Base-by-base conservation (phyloP, 176 grass and related monocot genomes). In the Paspalum notatum region DNA sequence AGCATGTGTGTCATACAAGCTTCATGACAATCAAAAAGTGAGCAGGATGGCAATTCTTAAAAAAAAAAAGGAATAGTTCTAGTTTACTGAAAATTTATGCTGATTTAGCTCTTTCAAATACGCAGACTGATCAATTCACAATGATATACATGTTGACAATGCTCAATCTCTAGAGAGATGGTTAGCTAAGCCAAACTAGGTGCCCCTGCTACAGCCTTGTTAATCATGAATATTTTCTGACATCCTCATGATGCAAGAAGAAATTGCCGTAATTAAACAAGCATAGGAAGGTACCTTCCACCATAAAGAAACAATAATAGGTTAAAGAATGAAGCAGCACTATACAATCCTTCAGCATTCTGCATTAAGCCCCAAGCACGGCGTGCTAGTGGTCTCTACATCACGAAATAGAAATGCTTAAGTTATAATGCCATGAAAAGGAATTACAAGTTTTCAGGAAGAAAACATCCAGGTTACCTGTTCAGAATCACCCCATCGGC, bases 401-500 rank as follows among this genome's bases (percentile, higher is more conserved):
- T 27, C 55, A 83, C 46, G 46, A 58, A 78, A 78, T 21, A 81
- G 1, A 82, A 71, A 21, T 52, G 13, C 13, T 60, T 26, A 59
- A 22, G 7, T 42, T 14, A 71, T 20, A 49, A 4, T 60, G 66
- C 7, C 46, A 21, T 55, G 11, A 46, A 83, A 40, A n/a, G 7
- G 32, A 77, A 58, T 77, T 60, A 47, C 3, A 91, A 76, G 40
- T 26, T 83, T 83, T 39, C 25, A 62, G 64, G 79, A 56, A 74
- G 60, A 70, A 57, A 32, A 41, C 49, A 17, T 32, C 17, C 50
- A 62, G 2, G 37, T 82, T 59, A 94, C 95, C 90, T 94, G 95
- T 79, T 98, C 95, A 84, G 88, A 98, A 91, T 95, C 92, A 51
- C 95, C 95, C 95, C 92, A 98, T 68, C 95, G 77, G 38, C 90